Evolutionary conservation across 805 yeast genomes (phyloP), one percentile per base, ranked within the genome.

Genomic region (Zygosaccharomyces pseudorouxii): DNA sequence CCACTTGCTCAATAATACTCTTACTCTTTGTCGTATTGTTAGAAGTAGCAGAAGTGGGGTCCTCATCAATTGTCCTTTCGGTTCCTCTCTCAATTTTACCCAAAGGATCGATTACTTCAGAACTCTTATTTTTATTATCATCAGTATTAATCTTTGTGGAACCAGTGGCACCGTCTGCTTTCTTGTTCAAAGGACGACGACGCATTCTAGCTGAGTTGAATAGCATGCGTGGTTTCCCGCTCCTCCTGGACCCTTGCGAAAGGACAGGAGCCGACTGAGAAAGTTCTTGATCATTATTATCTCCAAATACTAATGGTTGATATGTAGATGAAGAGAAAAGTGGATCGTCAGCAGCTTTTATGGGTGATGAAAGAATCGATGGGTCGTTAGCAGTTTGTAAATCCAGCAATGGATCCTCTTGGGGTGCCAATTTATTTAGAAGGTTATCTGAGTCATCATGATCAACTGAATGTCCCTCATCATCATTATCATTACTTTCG

Each of bases 141-240:
- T 41, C 72, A 1, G 58, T 46, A 0, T 22, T 22, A 22, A 22
- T 22, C 23, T 22, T 22, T 4, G 58, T 42, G 7, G 51, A 55
- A 1, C 55, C 47, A 9, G 58, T 42, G 6, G 51, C 55, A 1
- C 55, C 47, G 19, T 7, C 10, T 12, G 36, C 38, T 16, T 38
- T 41, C 27, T 44, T 22, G 14, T 6, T 14, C 23, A 51, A 25
- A 4, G 67, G 68, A 33, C 62, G 61, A 29, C 76, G 70, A 47
- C 77, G 75, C 23, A 65, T 60, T 53, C 82, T 71, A 37, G 80
- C 74, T 0, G 79, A 75, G 49, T 74, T 72, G 53, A 75, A 72
- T 22, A 79, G 63, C 33, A 72, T 71, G 18, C 71, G 66, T 28
- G 75, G 77, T 39, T 72, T 67, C 9, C 56, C 59, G 37, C 59